A percentile compares a stretch with the other conserved stretches of the same genome.
Conservation (phyloP, 345 rosid species). For the Pistacia vera region DNA sequence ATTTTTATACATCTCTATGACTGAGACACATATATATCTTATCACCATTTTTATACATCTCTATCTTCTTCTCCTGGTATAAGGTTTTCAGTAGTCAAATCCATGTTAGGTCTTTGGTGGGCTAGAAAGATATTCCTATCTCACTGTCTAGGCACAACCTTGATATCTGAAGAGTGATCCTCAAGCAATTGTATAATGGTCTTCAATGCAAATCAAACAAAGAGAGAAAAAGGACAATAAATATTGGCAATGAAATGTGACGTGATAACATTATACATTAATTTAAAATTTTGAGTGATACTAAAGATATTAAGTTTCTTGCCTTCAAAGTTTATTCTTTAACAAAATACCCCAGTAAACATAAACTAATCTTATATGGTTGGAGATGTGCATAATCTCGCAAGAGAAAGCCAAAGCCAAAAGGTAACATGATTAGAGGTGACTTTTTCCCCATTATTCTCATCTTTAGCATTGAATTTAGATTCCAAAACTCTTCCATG, state of each 20-base stretch:
- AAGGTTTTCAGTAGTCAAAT: background rate
- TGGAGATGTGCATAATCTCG: background rate
- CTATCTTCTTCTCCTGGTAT: background rate
- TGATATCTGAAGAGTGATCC: conserved; percentile 2
- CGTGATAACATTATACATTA: background rate
- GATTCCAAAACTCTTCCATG: background rate
- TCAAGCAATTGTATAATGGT: background rate
- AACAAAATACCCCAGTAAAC: background rate
- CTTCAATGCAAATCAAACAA: background rate
- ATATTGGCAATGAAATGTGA: background rate
- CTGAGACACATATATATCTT: background rate
- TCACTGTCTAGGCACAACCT: background rate
- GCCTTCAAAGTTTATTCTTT: conserved; percentile 33
- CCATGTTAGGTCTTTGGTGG: background rate
- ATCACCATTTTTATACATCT: background rate
- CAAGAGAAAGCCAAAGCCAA: background rate
- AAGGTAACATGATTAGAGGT: background rate
- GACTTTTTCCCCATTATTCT: background rate
- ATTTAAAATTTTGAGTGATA: background rate
- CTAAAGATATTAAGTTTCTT: conserved; percentile 23
- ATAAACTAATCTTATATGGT: background rate
- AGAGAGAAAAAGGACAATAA: background rate
- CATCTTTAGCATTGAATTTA: conserved; percentile 15
- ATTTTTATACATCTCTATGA: background rate
- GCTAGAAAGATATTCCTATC: background rate